Conservation (phyloP, 208 protist species). For the Kentomonas sorsogonicus region DNA sequence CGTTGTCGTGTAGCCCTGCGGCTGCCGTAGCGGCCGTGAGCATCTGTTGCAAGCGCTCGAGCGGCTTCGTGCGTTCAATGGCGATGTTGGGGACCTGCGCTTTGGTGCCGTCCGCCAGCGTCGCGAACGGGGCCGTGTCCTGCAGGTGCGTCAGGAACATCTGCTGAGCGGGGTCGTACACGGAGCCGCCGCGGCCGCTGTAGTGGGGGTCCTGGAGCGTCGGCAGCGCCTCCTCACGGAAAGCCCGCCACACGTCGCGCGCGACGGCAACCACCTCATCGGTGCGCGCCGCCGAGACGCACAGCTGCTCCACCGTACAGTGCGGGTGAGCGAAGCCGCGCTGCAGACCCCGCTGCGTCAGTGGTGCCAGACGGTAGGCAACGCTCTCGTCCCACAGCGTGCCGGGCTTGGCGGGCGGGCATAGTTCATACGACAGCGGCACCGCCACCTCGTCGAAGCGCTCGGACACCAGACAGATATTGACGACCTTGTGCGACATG, state of each 20-base stretch:
- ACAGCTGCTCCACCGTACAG: conserved; percentile 69
- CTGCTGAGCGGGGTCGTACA: too few species aligned
- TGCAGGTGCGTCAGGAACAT: too few species aligned
- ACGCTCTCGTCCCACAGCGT: conserved; percentile 26
- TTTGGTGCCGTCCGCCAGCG: conserved; percentile 23
- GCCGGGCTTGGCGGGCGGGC: conserved; percentile 28
- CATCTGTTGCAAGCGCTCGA: conserved; percentile 51
- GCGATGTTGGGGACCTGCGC: conserved; percentile 53
- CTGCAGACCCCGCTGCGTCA: conserved; percentile 48
- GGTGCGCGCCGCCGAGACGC: conserved; percentile 44
- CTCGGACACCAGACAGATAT: conserved; percentile 59
- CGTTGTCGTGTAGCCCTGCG: conserved; percentile 33
- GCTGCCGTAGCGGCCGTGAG: conserved; percentile 23
- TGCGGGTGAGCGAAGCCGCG: conserved; percentile 56
- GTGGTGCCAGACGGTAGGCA: conserved; percentile 43
- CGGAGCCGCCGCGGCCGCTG: conserved; percentile 33
- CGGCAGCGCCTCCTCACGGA: conserved; percentile 20
- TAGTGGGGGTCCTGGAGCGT: conserved; percentile 35
- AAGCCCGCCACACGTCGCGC: conserved; percentile 31
- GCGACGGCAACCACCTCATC: conserved; percentile 35
- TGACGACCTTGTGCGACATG: conserved; percentile 63
- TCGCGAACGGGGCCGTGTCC: too few species aligned
- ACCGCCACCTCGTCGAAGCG: conserved; percentile 60
- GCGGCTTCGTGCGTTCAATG: conserved; percentile 29
- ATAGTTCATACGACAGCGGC: conserved; percentile 60